Base-by-base conservation (phyloP, 208 protist species). In the Acanthamoeba lenticulata region DNA sequence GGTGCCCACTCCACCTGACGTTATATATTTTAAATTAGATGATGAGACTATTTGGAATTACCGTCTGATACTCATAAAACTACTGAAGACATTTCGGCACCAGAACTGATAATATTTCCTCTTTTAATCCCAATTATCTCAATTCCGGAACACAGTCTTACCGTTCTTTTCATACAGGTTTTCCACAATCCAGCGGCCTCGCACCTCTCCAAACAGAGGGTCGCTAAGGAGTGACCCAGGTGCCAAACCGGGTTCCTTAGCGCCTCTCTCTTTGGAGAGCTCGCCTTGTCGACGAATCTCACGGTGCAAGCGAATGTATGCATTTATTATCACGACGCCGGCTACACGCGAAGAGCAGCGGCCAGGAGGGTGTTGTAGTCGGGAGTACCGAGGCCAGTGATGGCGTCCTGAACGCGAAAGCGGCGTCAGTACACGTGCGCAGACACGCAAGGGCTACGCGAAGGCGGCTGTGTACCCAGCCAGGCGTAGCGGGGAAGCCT, bases 301-400 rank as follows among this genome's bases (percentile, higher is more conserved):
- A n/a, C n/a, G n/a, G n/a, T n/a, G n/a, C n/a, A n/a, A n/a, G n/a
- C n/a, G n/a, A n/a, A n/a, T n/a, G n/a, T n/a, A n/a, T n/a, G n/a
- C n/a, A n/a, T n/a, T n/a, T n/a, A n/a, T n/a, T n/a, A n/a, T n/a
- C n/a, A n/a, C n/a, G n/a, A n/a, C 45, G 45, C 5, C 52, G 19
- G 21, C 52, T 60, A 83, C 24, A 83, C 72, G 38, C 72, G 34
- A 34, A 83, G 72, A 29, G 81, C 81, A 19, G 81, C 81, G 32
- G 57, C 62, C 47, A 65, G 13, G 15, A 95, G 89, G 24, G 55
- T 79, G 44, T 85, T 29, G 40, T 91, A 93, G 52, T 93, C 91
- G 42, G 86, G 65, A 32, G 81, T 94, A 17, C 94, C 94, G 29
- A 95, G 32, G 24, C 94, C 94, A 32, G 91, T 77, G 11, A 92